These are phyloP conservation scores for Haplographium delicatum DNA, from an alignment of 495 filamentous ascomycete genomes.

Conservation along the genomic window DNA sequence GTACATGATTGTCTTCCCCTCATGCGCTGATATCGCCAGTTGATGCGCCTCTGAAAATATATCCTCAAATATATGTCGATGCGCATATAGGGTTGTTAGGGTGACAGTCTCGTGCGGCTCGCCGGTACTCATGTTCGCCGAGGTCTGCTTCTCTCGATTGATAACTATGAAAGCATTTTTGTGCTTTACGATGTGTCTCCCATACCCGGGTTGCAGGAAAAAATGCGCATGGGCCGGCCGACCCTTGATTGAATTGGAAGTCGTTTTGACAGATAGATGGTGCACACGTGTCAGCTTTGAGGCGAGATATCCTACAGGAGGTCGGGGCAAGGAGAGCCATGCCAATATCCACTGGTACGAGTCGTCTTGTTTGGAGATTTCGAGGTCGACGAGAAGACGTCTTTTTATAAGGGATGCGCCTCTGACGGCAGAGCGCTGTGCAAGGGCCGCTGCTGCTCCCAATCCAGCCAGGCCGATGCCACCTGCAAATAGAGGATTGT, in stretches of 20 bases:
- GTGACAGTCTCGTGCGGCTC: constrained; percentile 92
- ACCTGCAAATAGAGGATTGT: constrained; percentile 53
- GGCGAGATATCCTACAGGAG: constrained; percentile 34
- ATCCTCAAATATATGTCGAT: constrained; percentile 78
- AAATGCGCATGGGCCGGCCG: constrained; percentile 56
- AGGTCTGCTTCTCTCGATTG: constrained; percentile 74
- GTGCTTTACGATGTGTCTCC: constrained; percentile 80
- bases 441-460: constrained; percentile 69
- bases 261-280: constrained; percentile 41
- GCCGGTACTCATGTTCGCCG: constrained; percentile 65
- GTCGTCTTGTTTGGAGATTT: constrained; percentile 88
- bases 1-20: constrained; percentile 95
- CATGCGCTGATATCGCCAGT: constrained; percentile 66
- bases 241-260: constrained; percentile 50
- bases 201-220: constrained; percentile 83
- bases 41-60: constrained; percentile 81
- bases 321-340: constrained; percentile 85
- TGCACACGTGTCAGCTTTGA: constrained; percentile 44
- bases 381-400: constrained; percentile 88
- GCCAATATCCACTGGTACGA: constrained; percentile 91
- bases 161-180: constrained; percentile 81
- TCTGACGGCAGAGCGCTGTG: constrained; percentile 65
- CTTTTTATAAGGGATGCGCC: constrained; percentile 67
- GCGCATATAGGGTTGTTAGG: constrained; percentile 82
- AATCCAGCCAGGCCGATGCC: constrained; percentile 82